Conservation (phyloP, 768 basidiomycete genomes). For the Tricholoma saponaceum region DNA sequence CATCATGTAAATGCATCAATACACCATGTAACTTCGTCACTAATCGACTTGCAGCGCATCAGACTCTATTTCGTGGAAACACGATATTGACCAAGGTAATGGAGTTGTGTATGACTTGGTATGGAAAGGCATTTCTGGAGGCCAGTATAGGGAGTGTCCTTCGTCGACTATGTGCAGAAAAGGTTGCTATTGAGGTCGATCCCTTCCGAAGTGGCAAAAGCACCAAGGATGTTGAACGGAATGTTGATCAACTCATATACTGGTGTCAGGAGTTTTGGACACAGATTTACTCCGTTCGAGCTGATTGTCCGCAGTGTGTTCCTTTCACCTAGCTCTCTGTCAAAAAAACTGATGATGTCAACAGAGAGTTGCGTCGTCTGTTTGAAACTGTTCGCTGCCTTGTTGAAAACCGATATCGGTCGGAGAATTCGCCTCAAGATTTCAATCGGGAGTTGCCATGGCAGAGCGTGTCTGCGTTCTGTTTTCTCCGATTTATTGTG, state of each 20-base stretch:
- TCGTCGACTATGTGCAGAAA: conserved; percentile 66
- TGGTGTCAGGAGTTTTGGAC: conserved; percentile 85
- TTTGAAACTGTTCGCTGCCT: conserved; percentile 68
- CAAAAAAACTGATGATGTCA: conserved; percentile 6
- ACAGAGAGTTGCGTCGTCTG: conserved; percentile 68
- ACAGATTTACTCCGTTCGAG: conserved; percentile 69
- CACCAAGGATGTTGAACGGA: conserved; percentile 59
- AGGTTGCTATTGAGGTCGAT: conserved; percentile 80
- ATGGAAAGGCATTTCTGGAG: conserved; percentile 78
- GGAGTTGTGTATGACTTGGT: conserved; percentile 77
- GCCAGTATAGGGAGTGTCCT: conserved; percentile 71
- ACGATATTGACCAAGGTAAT: conserved; percentile 69
- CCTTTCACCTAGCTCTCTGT: neutral
- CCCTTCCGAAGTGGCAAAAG: conserved; percentile 62
- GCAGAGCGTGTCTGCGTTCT: conserved; percentile 87
- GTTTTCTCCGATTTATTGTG: conserved; percentile 86
- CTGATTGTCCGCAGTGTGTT: conserved; percentile 72
- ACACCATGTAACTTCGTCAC: neutral
- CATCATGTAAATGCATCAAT: conserved; percentile 46
- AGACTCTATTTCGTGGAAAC: conserved; percentile 71
- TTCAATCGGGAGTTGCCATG: conserved; percentile 56
- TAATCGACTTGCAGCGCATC: conserved; percentile 50
- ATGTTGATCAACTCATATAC: conserved; percentile 61
- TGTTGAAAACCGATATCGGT: conserved; percentile 62
- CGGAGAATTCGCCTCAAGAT: conserved; percentile 35